Conservation (phyloP, 768 basidiomycete genomes). For the Mycena polygramma region DNA sequence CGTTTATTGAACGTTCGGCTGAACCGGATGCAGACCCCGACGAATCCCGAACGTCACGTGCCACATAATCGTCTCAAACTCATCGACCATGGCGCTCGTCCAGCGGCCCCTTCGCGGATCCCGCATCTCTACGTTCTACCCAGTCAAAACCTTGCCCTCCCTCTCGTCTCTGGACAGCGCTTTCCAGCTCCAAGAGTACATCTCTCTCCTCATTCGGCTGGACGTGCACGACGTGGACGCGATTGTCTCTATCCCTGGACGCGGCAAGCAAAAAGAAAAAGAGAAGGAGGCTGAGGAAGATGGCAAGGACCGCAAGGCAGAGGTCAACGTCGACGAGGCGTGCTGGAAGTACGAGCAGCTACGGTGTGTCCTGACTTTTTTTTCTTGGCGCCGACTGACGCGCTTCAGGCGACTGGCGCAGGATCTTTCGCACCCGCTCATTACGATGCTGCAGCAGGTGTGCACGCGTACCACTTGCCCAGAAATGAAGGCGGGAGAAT, state of each 20-base stretch:
- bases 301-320: conserved; percentile 53
- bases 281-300: conserved; percentile 52
- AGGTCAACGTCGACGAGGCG: conserved; percentile 79
- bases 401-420: conserved; percentile 82
- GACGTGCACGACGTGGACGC: conserved; percentile 91
- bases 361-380: conserved; percentile 48
- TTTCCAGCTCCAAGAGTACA: conserved; percentile 95
- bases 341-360: conserved; percentile 86
- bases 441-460: conserved; percentile 87
- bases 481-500: conserved; percentile 99
- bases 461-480: conserved; percentile 91
- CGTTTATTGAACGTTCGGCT: too few species aligned
- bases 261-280: conserved; percentile 48
- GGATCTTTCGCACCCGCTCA: conserved; percentile 87
- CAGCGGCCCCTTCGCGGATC: conserved; percentile 84
- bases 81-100: conserved; percentile 17
- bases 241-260: conserved; percentile 79
- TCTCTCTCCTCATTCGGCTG: conserved; percentile 85
- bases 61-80: not conserved
- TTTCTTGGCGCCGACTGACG: conserved; percentile 3
- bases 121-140: conserved; percentile 84
- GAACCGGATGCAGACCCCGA: not conserved
- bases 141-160: conserved; percentile 76
- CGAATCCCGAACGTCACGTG: not conserved
- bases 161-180: conserved; percentile 87